Evolutionary conservation across 148 eudicot species (phyloP).

Genomic region (Dysphania ambrosioides): DNA sequence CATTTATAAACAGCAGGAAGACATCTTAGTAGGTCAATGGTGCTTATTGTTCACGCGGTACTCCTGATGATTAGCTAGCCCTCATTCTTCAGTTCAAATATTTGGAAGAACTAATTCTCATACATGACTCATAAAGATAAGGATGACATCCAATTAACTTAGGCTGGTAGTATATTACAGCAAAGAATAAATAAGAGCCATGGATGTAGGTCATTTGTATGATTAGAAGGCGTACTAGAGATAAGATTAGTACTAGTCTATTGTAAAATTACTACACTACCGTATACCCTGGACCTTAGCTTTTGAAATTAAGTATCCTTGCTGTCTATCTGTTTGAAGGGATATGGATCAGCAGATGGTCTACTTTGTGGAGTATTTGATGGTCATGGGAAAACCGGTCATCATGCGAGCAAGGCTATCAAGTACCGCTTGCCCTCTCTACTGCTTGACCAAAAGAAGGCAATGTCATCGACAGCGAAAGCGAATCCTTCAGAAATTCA

Average conservation of each 20-base stretch:
- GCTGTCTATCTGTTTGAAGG: slow-evolving; percentile 12
- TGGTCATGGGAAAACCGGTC: slow-evolving; percentile 84
- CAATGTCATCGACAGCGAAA: neutral
- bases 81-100: neutral
- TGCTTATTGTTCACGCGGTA: too few species aligned
- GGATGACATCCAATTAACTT: neutral
- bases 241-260: too few species aligned
- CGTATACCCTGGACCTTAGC: too few species aligned
- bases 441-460: slow-evolving; percentile 26
- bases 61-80: neutral
- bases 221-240: neutral
- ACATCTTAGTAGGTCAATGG: too few species aligned
- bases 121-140: too few species aligned
- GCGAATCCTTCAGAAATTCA: neutral
- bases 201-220: neutral
- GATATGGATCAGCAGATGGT: slow-evolving; percentile 34
- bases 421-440: slow-evolving; percentile 57
- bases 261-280: too few species aligned
- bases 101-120: neutral
- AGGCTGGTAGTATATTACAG: neutral
- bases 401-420: slow-evolving; percentile 62
- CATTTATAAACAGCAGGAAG: too few species aligned
- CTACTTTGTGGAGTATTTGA: slow-evolving; percentile 79
- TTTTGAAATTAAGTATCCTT: too few species aligned
- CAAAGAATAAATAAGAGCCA: neutral